Conservation (phyloP, 768 basidiomycete genomes). For the Hericium erinaceus region DNA sequence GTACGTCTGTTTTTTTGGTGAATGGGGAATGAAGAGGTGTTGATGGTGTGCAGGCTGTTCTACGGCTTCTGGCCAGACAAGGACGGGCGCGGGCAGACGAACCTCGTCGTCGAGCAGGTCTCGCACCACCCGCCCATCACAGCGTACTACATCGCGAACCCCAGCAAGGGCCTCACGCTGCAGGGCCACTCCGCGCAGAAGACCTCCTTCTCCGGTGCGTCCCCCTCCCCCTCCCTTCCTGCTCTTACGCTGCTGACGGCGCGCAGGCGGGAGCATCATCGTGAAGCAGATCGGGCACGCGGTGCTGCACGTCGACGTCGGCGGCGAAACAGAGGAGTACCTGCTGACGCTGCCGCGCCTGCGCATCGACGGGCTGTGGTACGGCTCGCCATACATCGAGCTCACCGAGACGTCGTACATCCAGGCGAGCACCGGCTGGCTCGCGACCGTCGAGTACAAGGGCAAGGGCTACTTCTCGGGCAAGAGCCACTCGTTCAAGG, state of each 20-base stretch:
- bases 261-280: slow-evolving; percentile 56
- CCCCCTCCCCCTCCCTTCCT: neutral
- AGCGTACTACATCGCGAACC: slow-evolving; percentile 82
- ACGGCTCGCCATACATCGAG: slow-evolving; percentile 88
- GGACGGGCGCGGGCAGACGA: slow-evolving; percentile 65
- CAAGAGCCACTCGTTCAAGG: slow-evolving; percentile 90
- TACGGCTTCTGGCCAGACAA: slow-evolving; percentile 81
- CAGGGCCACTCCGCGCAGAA: slow-evolving; percentile 92
- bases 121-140: slow-evolving; percentile 92
- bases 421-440: slow-evolving; percentile 51
- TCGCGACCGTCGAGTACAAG: slow-evolving; percentile 77
- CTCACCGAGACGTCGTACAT: slow-evolving; percentile 79
- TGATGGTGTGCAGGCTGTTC: slow-evolving; percentile 47
- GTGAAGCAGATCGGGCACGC: slow-evolving; percentile 97
- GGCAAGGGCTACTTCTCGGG: slow-evolving; percentile 95
- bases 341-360: slow-evolving; percentile 88
- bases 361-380: slow-evolving; percentile 90
- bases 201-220: slow-evolving; percentile 79
- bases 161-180: slow-evolving; percentile 61
- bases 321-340: slow-evolving; percentile 57
- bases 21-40: neutral
- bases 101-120: slow-evolving; percentile 87
- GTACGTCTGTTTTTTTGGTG: slow-evolving; percentile 35
- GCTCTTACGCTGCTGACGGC: neutral
- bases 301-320: slow-evolving; percentile 56